Evolutionary conservation across 2,329 filamentous ascomycete species (phyloP), one percentile per base, ranked within the genome.

Genomic region (Mollisiaceae sp.): DNA sequence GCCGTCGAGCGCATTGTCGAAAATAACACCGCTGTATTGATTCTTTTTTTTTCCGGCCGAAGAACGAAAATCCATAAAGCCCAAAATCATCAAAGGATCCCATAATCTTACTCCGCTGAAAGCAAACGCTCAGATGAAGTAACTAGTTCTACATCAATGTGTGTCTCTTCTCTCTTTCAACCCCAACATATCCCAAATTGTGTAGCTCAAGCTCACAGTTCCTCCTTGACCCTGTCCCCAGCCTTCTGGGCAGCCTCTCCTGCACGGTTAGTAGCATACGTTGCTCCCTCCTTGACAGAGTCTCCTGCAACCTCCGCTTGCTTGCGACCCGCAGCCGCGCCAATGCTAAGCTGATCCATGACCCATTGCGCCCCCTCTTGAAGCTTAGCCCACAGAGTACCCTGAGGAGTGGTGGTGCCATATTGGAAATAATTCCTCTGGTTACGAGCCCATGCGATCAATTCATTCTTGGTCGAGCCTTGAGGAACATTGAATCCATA

Each of bases 371-470:
- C 71, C 50, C 77, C 76, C 47, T 78, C 77, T 70, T 79, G 77
- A 20, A 92, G 72, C 77, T 89, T 90, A 75, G 88, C 89, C 69
- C 88, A 85, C 57, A 92, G 78, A 8, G 89, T 91, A 60, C 82
- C 86, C 59, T 84, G 79, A 15, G 91, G 90, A 35, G 85, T 85
- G 9, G 83, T 86, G 5, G 89, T 91, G 60, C 91, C 91, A 73
- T 94, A 91, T 73, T 85, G 86, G 82, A 93, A 94, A 77, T 90
- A 93, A 24, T 89, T 91, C 24, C 86, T 84, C 72, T 93, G 89
- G 76, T 89, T 89, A 70, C 90, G 88, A 18, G 90, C 91, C 65
- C 87, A 82, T 9, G 90, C 90, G 67, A 87, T 86, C 22, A 94
- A 82, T 74, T 93, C 85, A 66, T 94, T 90, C 63, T 71, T 74